Percentiles rank a stretch among this genome's conserved stretches.
These are phyloP conservation scores for Amauroascus verrucosus DNA, from an alignment of 2,329 filamentous ascomycete genomes.

Conservation along the genomic window DNA sequence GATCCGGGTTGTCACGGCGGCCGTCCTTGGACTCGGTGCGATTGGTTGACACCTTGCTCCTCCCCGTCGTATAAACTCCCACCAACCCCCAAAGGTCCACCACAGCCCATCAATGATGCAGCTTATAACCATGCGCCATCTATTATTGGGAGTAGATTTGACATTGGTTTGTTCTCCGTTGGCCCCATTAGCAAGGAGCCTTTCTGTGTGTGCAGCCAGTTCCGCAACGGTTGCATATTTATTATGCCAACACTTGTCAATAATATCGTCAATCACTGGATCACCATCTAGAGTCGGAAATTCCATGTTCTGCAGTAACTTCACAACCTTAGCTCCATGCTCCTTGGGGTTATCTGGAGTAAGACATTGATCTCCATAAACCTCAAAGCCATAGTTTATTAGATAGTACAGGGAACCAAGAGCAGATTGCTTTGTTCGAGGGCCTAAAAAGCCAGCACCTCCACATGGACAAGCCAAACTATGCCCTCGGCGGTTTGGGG, in stretches of 20 bases:
- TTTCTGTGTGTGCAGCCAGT: conserved; percentile 10
- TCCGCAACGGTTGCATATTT: conserved; percentile 8
- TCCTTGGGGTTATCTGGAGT: conserved; percentile 19
- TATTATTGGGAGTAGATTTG: conserved; percentile 4
- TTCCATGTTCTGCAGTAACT: conserved; percentile 14
- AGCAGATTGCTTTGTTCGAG: conserved; percentile 26
- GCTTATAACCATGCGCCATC: conserved; percentile 11
- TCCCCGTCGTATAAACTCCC: neutral
- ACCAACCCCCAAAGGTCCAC: neutral
- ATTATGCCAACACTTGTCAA: conserved; percentile 15
- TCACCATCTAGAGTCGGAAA: conserved; percentile 21
- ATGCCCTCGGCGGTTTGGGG: too few species aligned
- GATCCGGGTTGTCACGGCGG: neutral
- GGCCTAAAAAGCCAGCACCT: conserved; percentile 20
- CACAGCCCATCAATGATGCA: conserved; percentile 15
- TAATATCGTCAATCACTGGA: conserved; percentile 21
- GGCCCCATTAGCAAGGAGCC: neutral
- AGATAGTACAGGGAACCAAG: conserved; percentile 26
- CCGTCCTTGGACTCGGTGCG: neutral
- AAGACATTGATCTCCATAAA: conserved; percentile 24
- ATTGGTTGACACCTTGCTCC: neutral
- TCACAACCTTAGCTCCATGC: conserved; percentile 17
- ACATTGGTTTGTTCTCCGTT: conserved; percentile 9
- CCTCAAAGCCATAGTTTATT: conserved; percentile 26
- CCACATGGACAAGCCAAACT: too few species aligned